A percentile compares a stretch with the other conserved stretches of the same genome.
These are phyloP conservation scores for Naganishia albida DNA, from an alignment of 1,284 basidiomycete species.

Conservation along the genomic window DNA sequence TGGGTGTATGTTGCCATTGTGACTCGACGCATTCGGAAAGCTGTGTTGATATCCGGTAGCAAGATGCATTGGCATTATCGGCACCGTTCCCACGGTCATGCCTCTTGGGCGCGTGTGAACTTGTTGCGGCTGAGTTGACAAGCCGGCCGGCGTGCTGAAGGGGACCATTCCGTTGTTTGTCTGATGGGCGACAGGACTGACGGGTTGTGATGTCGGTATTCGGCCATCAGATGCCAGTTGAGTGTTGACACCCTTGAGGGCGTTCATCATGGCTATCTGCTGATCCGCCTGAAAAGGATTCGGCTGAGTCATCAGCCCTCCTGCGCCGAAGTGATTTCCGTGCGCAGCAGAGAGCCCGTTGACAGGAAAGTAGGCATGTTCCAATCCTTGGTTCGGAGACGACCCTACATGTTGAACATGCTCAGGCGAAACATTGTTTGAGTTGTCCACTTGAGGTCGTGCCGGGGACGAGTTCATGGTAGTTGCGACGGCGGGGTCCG, in stretches of 20 bases:
- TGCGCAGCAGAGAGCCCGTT: conserved; percentile 3
- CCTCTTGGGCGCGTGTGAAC: conserved; percentile 8
- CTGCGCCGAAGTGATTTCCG: neutral
- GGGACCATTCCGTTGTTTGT: conserved; percentile 6
- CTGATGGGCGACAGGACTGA: conserved; percentile 11
- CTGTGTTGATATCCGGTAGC: conserved; percentile 4
- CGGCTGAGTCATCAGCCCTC: conserved; percentile 3
- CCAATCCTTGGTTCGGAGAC: conserved; percentile 16
- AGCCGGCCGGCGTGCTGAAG: conserved; percentile 13
- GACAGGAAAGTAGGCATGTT: conserved; percentile 21
- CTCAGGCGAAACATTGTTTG: conserved; percentile 15
- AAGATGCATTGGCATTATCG: conserved; percentile 12
- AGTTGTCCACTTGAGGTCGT: conserved; percentile 3
- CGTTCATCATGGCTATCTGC: conserved; percentile 23
- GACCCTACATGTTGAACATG: conserved; percentile 8
- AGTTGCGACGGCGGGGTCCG: neutral
- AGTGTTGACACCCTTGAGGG: conserved; percentile 10
- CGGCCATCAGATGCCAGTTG: conserved; percentile 13
- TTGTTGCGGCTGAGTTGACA: conserved; percentile 14
- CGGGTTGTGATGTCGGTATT: conserved; percentile 5
- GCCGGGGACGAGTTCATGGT: conserved; percentile 14
- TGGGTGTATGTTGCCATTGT: conserved; percentile 14
- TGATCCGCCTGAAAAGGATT: conserved; percentile 7
- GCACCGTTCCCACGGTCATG: conserved; percentile 23
- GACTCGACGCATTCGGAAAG: neutral